Base-by-base conservation (phyloP, 2,329 filamentous ascomycete genomes). In the Aspergillus nomiae region DNA sequence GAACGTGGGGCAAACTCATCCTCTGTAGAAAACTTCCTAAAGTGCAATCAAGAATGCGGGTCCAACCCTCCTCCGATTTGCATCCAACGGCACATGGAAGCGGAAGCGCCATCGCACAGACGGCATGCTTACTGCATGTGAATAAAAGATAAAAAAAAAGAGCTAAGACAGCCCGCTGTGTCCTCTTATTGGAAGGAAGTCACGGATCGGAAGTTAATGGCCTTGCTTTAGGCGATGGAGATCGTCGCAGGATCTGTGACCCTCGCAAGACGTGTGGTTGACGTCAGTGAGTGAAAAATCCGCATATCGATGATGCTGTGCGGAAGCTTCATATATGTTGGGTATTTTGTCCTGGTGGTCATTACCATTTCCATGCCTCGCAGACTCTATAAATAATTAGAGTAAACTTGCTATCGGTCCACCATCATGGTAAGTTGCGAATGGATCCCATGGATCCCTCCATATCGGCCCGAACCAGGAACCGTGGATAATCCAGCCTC, bases 221-320 rank as follows among this genome's bases (percentile, higher is more conserved):
- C 51, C 51, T 54, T 54, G 51, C 51, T 54, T 54, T 21, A 8
- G 51, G 36, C 30, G 30, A 54, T 48, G 46, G 46, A 53, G 48
- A 61, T 55, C 60, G 38, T 54, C 57, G 55, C 30, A 43, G n/a
- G 32, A 58, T 61, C 21, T 34, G 46, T 34, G 16, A 14, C 32
- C 32, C 32, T 10, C 8, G 21, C n/a, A 56, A 63, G 61, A 60
- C 61, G 61, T 63, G 30, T 45, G 53, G 41, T 63, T 65, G 63
- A 65, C 60, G 63, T 65, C 60, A 62, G 57, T 60, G 59, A 53
- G 57, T 51, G 60, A 55, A 28, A 56, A 36, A 26, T 55, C n/a
- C n/a, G 34, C 16, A 50, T 10, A 21, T 41, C 14, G 41, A 58
- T 16, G 11, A 36, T 14, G 2, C 7, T 36, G 1, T 34, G 26